Base-by-base conservation (phyloP, 2,329 filamentous ascomycete species). In the Alternaria gansuensis region DNA sequence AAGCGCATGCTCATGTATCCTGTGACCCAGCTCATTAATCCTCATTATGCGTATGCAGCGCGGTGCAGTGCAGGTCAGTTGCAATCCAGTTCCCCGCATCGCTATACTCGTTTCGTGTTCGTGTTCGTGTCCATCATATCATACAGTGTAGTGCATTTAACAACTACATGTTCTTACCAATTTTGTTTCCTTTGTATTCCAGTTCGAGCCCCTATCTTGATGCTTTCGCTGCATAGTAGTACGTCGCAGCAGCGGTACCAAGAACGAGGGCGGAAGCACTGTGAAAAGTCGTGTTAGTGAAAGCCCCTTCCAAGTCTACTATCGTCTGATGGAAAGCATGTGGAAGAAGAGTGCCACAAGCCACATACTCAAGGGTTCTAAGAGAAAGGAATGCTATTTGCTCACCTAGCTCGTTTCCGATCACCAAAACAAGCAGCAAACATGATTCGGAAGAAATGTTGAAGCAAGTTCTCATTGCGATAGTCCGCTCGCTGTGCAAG, bases 351-450 rank as follows among this genome's bases (percentile, higher is more conserved):
- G 24, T 23, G 26, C 45, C 31, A 37, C 13, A 28, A 56, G 46
- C 23, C 34, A 43, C 44, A 50, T 51, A 51, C 53, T 50, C 53
- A 44, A 26, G 37, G 8, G 23, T 40, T 6, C 24, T 11, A 26
- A 11, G 23, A 29, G 10, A 17, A 46, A 54, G 45, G 37, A 54
- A 51, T 23, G n/a, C 39, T 33, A 13, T 28, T 43, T 29, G 54
- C 70, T 71, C 59, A 72, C 70, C 68, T 68, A 24, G 65, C 67
- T 57, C 64, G 62, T 62, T 70, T 70, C 51, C 61, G 58, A 34
- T 62, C 63, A 24, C 63, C 60, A 34, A 66, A 53, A 55, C 60
- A 67, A 40, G 62, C 54, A 28, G 59, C 58, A 46, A 64, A 58
- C n/a, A 64, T 48, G n/a, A 54, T 46, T 23, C 60, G 48, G 28